A percentile compares a stretch with the other conserved stretches of the same genome.
These are phyloP conservation scores for Silene coronaria DNA, from an alignment of 179 eudicot species.

Conservation along the genomic window DNA sequence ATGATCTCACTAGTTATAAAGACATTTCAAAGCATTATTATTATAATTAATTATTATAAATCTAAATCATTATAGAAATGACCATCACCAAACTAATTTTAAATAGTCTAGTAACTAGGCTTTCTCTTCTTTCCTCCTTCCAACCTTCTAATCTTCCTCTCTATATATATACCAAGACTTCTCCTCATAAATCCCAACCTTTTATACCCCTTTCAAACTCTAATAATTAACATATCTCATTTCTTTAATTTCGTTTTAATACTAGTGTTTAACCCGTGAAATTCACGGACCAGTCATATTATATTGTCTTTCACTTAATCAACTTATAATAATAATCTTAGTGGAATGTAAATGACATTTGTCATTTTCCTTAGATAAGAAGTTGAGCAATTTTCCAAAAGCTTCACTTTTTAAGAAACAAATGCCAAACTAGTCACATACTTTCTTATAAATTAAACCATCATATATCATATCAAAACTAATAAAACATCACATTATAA, in stretches of 20 bases:
- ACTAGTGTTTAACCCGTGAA: not conserved
- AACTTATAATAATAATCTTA: not conserved
- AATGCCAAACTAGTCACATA: not conserved
- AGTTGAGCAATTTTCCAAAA: conserved; percentile 2
- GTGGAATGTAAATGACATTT: not conserved
- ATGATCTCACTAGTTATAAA: not conserved
- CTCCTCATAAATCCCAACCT: not conserved
- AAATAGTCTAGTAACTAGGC: not conserved
- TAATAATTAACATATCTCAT: not conserved
- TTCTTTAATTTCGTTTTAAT: not conserved
- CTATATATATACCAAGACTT: not conserved
- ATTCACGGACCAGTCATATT: no score
- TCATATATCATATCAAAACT: not conserved
- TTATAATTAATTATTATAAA: not conserved
- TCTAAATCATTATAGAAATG: not conserved
- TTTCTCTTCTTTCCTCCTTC: not conserved
- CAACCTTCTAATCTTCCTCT: not conserved
- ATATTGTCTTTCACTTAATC: not conserved
- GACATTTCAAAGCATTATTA: not conserved
- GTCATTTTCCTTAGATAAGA: not conserved
- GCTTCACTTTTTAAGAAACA: not conserved
- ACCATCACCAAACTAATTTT: not conserved
- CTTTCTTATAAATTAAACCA: not conserved
- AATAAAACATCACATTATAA: not conserved
- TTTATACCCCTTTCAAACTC: not conserved